A percentile compares a stretch with the other conserved stretches of the same genome.
Conservation (phyloP, 495 filamentous ascomycete genomes). For the Tetracladium marchalianum region DNA sequence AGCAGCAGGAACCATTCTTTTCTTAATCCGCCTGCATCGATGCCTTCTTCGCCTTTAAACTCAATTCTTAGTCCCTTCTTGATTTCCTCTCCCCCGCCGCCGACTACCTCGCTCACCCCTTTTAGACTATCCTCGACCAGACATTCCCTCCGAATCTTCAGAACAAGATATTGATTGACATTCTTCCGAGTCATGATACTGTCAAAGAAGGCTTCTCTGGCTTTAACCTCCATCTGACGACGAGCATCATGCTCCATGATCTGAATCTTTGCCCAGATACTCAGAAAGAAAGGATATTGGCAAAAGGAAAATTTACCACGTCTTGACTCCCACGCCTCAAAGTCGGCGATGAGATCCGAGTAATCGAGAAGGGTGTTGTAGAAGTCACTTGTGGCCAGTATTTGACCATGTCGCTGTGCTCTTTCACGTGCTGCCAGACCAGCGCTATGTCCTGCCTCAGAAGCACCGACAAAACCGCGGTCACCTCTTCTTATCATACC, state of each 20-base stretch:
- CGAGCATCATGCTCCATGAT: constrained; percentile 86
- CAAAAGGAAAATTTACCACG: constrained; percentile 78
- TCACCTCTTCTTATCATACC: constrained; percentile 21
- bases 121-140: constrained; percentile 85
- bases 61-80: constrained; percentile 88
- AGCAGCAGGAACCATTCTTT: constrained; percentile 97
- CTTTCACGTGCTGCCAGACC: constrained; percentile 24
- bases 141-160: constrained; percentile 78
- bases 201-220: constrained; percentile 84
- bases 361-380: constrained; percentile 84
- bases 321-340: constrained; percentile 77
- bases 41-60: constrained; percentile 81
- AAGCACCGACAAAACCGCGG: background rate
- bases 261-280: constrained; percentile 87
- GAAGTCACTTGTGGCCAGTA: constrained; percentile 73
- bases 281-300: constrained; percentile 89
- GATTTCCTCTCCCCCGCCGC: constrained; percentile 74
- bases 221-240: constrained; percentile 85
- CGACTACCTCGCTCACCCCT: constrained; percentile 78
- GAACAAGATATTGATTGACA: constrained; percentile 69
- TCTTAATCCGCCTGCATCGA: constrained; percentile 83
- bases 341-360: constrained; percentile 77
- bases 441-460: constrained; percentile 10
- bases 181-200: constrained; percentile 68
- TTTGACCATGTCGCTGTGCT: constrained; percentile 44